Conservation (phyloP, 2,329 filamentous ascomycete genomes). For the Colletotrichum abscissum region DNA sequence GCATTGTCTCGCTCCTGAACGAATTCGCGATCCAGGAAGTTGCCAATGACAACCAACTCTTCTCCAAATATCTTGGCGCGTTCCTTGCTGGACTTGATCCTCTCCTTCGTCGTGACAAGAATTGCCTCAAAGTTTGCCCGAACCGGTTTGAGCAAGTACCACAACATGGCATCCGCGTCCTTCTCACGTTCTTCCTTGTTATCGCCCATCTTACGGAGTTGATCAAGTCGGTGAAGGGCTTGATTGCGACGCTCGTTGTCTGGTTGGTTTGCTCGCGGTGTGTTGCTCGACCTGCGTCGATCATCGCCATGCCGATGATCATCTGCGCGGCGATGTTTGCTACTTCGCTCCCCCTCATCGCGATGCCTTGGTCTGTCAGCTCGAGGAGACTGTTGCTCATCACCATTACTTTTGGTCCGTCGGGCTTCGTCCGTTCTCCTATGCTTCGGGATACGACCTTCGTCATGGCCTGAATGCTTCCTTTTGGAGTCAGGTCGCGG, state of each 20-base stretch:
- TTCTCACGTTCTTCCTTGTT: constrained; percentile 60
- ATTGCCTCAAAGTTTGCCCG: constrained; percentile 69
- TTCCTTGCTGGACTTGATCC: constrained; percentile 70
- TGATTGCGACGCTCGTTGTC: constrained; percentile 51
- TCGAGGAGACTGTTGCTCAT: constrained; percentile 49
- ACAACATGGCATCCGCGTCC: constrained; percentile 59
- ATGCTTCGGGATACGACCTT: constrained; percentile 55
- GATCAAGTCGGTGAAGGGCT: constrained; percentile 53
- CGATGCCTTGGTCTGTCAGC: constrained; percentile 44
- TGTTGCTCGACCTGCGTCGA: constrained; percentile 42
- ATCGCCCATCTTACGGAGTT: constrained; percentile 58
- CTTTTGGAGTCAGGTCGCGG: constrained; percentile 68
- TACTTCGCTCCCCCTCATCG: constrained; percentile 40
- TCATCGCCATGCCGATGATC: constrained; percentile 44
- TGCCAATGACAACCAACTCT: constrained; percentile 71
- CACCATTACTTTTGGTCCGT: constrained; percentile 49
- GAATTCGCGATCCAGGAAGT: constrained; percentile 62
- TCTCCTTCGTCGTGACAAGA: constrained; percentile 70
- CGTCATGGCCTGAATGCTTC: constrained; percentile 66
- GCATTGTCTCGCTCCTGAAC: constrained; percentile 50
- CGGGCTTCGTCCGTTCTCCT: constrained; percentile 54
- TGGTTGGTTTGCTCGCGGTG: constrained; percentile 26
- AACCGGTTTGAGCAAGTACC: constrained; percentile 67
- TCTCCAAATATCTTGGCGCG: constrained; percentile 71
- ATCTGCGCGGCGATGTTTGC: constrained; percentile 51